Evolutionary conservation across 768 basidiomycete genomes (phyloP).

Genomic region (Xerocomellus amylosporus): DNA sequence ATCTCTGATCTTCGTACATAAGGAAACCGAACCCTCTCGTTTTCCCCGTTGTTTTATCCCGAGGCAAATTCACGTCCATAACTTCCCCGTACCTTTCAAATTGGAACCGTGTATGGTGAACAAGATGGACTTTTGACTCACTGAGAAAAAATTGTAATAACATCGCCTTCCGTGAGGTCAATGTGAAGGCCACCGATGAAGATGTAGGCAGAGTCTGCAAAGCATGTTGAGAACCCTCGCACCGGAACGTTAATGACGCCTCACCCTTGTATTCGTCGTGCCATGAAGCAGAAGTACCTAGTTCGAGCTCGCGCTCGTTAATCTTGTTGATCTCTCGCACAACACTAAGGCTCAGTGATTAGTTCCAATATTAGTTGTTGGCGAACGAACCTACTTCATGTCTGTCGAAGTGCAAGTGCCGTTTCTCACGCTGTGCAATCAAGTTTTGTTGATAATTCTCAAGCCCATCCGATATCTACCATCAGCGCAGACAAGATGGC

Average conservation of each 20-base stretch:
- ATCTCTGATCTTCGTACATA: conserved; percentile 99
- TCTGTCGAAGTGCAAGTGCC: conserved; percentile 16
- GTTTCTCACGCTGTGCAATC: conserved; percentile 24
- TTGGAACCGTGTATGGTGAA: background rate
- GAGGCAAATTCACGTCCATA: conserved; percentile 90
- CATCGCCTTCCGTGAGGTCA: conserved; percentile 95
- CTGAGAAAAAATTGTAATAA: conserved; percentile 98
- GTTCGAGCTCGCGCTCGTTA: conserved; percentile 84
- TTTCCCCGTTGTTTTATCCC: conserved; percentile 92
- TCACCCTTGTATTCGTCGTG: conserved; percentile 92
- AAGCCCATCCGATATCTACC: conserved; percentile 1
- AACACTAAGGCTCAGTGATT: conserved; percentile 51
- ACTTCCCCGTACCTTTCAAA: conserved; percentile 86
- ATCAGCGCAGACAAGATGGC: conserved; percentile 44
- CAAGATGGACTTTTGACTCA: conserved; percentile 39
- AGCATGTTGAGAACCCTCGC: conserved; percentile 3
- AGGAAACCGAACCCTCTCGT: conserved; percentile 91
- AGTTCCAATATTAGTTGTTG: background rate
- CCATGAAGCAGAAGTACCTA: conserved; percentile 79
- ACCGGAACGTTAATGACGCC: background rate
- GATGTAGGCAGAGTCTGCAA: conserved; percentile 87
- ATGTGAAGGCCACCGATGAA: conserved; percentile 86
- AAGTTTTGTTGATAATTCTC: conserved; percentile 21
- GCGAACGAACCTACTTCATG: conserved; percentile 65
- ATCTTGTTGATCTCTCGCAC: conserved; percentile 93